A percentile compares a stretch with the other conserved stretches of the same genome.
Conservation (phyloP, 2,329 filamentous ascomycete species). For the Parafenestella ontariensis region DNA sequence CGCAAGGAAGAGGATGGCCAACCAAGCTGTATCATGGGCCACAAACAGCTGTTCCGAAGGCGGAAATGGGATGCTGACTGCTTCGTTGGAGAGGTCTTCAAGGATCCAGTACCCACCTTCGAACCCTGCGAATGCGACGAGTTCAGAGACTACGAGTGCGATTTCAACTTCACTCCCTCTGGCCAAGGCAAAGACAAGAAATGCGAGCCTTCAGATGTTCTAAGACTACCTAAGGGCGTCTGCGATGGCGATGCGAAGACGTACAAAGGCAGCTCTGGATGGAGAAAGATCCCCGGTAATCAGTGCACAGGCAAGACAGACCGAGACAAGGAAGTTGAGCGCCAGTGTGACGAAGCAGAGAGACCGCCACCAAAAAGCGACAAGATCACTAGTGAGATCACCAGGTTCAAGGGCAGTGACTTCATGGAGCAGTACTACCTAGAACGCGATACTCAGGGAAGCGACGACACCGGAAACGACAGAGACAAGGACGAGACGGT, state of each 20-base stretch:
- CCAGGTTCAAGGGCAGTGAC: conserved; percentile 67
- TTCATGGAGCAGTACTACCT: conserved; percentile 74
- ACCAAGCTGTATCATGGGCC: conserved; percentile 92
- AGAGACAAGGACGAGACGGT: conserved; percentile 74
- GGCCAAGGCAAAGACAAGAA: conserved; percentile 61
- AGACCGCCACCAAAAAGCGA: conserved; percentile 66
- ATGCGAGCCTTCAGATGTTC: conserved; percentile 69
- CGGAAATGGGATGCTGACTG: conserved; percentile 89
- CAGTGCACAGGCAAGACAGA: conserved; percentile 54
- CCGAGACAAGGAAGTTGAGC: conserved; percentile 65
- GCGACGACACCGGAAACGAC: conserved; percentile 78
- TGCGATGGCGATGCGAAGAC: conserved; percentile 76
- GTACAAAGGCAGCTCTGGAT: conserved; percentile 88
- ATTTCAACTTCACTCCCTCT: conserved; percentile 79
- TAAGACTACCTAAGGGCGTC: conserved; percentile 72
- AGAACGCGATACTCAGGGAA: conserved; percentile 68
- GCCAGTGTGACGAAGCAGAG: conserved; percentile 71
- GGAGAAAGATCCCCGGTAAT: conserved; percentile 80
- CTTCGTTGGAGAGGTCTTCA: conserved; percentile 85
- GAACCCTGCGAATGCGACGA: conserved; percentile 82
- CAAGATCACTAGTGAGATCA: conserved; percentile 67
- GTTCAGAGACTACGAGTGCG: conserved; percentile 86
- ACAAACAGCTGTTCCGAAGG: conserved; percentile 84
- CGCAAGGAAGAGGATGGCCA: conserved; percentile 80
- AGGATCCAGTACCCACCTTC: conserved; percentile 73